Base-by-base conservation (phyloP, 176 grass and related monocot genomes). In the Avena eriantha region DNA sequence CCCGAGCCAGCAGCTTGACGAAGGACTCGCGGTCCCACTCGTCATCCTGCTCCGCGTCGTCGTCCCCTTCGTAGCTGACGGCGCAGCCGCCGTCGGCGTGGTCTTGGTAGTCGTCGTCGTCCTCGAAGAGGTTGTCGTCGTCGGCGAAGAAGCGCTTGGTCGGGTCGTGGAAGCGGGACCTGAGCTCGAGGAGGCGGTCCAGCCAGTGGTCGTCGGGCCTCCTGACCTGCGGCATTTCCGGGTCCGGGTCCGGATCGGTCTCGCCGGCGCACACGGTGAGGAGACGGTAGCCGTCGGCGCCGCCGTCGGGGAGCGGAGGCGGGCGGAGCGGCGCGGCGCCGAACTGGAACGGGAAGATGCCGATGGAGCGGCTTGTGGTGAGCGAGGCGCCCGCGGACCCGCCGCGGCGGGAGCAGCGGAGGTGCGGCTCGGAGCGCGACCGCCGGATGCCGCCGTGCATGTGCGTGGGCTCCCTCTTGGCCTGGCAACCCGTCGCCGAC, bases 1-100 rank as follows among this genome's bases (percentile, higher is more conserved):
- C 94, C 74, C 86, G 87, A 79, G 80, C 87, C 82, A 99, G 82
- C 69, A 96, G 85, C 81, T 90, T 92, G 66, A 29, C 59, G 83
- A 99, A 99, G 34, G 97, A 96, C 36, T 92, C 80, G 33, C 26
- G 86, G 83, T 96, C 94, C 97, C 97, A 99, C 56, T 7, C 82
- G 48, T 65, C 71, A 22, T 87, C 87, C 50, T 78, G 90, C 34
- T 55, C 58, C 64, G 59, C 53, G 3, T 36, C 50, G 7, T 80
- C 77, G 2, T 84, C 91, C n/a, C 86, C 90, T 4, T 94, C 94
- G 91, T 94, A 99, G 83, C 80, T 94, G 60, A 90, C 97, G 67
- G 83, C 78, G 72, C 97, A 99, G 8, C 71, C 87, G 80, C 84
- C 81, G 21, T 86, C 89, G 4, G 77, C 87, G 15, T 21, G 89